Evolutionary conservation across 805 yeast species (phyloP), one percentile per base, ranked within the genome.

Genomic region (Wickerhamiella sorbophila): DNA sequence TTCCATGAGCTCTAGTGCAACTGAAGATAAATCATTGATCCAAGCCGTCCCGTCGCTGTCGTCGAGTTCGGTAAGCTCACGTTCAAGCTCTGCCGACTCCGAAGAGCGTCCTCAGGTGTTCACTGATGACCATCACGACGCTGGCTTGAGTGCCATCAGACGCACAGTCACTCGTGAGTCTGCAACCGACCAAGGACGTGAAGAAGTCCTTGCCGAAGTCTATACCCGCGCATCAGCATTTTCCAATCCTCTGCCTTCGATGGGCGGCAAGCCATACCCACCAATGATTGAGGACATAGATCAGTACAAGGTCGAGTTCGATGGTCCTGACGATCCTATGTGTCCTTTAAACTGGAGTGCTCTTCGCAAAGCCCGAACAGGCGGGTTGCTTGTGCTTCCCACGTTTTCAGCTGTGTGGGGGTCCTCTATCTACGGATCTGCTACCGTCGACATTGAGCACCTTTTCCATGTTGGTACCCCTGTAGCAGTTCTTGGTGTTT

Each of bases 401-500:
- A 67, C 78, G 6, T 55, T 65, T 18, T 57, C 72, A 1, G 71
- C 74, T 0, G 75, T 74, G 48, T 65, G 72, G 64, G 75, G 75
- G 6, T 67, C 80, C 0, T 70, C 80, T 3, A 67, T 73, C 26
- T 71, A 70, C 50, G 66, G 77, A 0, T 78, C 81, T 1, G 73
- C 75, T 26, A 59, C 68, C 34, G 60, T 54, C 18, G 56, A 60
- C 20, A 55, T 76, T 24, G 65, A 72, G 44, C 62, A 47, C 35
- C 62, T 69, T 37, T 86, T 62, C 59, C 71, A 71, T 44, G 76
- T 86, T 38, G 78, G 81, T 32, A 46, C 53, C 4, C 81, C 75
- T 12, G 86, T 77, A 14, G 79, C 79, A 14, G 71, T 82, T 17
- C 67, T 88, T 39, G 81, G 86, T 44, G 71, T 85, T 14, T 74